Percentiles rank a stretch among this genome's conserved stretches.
These are phyloP conservation scores for Talaromyces borbonicus DNA, from an alignment of 495 filamentous ascomycete genomes.

Conservation along the genomic window DNA sequence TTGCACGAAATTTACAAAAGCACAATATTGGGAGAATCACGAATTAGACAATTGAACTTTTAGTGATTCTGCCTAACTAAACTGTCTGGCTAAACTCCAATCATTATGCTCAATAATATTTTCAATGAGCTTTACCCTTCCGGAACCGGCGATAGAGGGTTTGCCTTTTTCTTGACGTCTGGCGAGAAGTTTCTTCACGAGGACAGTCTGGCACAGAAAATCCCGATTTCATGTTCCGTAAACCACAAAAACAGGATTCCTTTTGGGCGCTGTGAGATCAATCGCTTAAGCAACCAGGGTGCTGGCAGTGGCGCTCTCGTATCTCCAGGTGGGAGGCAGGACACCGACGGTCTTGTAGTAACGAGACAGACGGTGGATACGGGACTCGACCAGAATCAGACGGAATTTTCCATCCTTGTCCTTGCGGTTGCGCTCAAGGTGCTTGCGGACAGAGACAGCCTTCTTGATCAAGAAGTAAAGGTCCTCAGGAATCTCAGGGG, in stretches of 20 bases:
- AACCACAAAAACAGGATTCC: background rate
- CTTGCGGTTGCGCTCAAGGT: slow-evolving; percentile 99
- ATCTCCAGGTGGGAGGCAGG: slow-evolving; percentile 97
- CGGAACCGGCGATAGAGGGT: no score
- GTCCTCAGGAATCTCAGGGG: slow-evolving; percentile 95
- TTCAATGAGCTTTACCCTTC: no score
- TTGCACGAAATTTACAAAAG: no score
- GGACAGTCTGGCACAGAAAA: background rate
- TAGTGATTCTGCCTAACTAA: no score
- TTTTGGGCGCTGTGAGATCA: background rate
- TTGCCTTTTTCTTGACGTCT: no score
- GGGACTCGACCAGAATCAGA: slow-evolving; percentile 99
- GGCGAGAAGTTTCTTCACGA: no score
- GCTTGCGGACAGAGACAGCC: slow-evolving; percentile 99
- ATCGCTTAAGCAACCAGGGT: slow-evolving; percentile 43
- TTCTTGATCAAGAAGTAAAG: slow-evolving; percentile 99
- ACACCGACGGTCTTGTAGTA: slow-evolving; percentile 99
- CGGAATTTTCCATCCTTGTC: slow-evolving; percentile 99
- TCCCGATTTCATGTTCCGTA: background rate
- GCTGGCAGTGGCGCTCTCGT: slow-evolving; percentile 59
- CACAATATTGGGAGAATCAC: no score
- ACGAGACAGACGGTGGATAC: slow-evolving; percentile 94
- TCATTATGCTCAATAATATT: no score
- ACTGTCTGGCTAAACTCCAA: no score
- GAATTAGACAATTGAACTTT: no score